Percentiles rank a stretch among this genome's conserved stretches.
These are phyloP conservation scores for Pugionium cornutum DNA, from an alignment of 345 rosid species.

Conservation along the genomic window DNA sequence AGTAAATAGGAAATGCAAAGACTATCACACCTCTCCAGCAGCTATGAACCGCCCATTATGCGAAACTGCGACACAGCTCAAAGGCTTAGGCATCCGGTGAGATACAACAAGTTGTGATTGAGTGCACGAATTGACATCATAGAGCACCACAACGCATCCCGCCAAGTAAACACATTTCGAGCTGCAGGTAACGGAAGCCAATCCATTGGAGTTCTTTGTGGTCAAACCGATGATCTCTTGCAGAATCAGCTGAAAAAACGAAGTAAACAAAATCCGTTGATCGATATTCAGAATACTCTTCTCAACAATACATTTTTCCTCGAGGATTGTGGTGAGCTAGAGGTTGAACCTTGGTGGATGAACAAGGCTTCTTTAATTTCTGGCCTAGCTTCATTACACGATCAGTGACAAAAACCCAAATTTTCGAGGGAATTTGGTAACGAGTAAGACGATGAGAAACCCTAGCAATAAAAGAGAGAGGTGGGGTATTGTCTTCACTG, in stretches of 20 bases:
- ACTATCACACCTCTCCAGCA: constrained; percentile 62
- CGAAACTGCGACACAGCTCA: constrained; percentile 65
- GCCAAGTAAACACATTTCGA: constrained; percentile 64
- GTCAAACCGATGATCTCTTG: constrained; percentile 75
- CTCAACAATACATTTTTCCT: neutral
- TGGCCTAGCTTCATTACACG: constrained; percentile 50
- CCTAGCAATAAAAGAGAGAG: constrained; percentile 26
- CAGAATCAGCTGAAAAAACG: constrained; percentile 48
- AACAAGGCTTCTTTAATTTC: constrained; percentile 50
- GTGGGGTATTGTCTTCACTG: constrained; percentile 22
- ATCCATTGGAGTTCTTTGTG: constrained; percentile 60
- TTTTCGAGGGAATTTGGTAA: neutral
- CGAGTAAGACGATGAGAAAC: constrained; percentile 21
- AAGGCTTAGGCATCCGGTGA: constrained; percentile 63
- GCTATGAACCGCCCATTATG: constrained; percentile 67
- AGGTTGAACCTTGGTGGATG: constrained; percentile 53
- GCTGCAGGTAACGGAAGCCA: constrained; percentile 52
- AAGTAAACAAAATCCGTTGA: neutral
- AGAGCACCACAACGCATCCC: constrained; percentile 75
- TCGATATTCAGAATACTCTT: neutral
- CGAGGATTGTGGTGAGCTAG: constrained; percentile 7
- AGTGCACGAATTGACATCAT: constrained; percentile 49
- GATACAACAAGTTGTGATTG: constrained; percentile 69
- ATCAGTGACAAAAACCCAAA: neutral
- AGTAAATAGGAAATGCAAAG: neutral